Evolutionary conservation across 441 rosid genomes (phyloP), one percentile per base, ranked within the genome.

Genomic region (Lepidium campestre): DNA sequence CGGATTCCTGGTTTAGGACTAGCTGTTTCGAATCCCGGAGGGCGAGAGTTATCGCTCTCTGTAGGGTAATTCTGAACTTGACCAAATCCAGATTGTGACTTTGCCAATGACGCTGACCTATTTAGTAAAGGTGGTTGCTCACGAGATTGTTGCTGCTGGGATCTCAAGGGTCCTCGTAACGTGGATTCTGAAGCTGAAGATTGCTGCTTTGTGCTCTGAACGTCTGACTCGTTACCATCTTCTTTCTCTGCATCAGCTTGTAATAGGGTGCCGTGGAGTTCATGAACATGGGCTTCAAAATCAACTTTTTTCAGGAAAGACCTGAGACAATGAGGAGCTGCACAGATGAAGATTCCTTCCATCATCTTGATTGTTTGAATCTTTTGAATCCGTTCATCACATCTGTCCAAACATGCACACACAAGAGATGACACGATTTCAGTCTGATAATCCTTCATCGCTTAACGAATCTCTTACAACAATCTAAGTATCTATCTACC

Each of bases 331-430:
- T 94, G 97, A 72, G 97, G 93, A 49, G 97, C 99, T 48, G 99
- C 99, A 77, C 97, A 94, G 46, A 94, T 84, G 82, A 85, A 89
- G 73, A 94, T 85, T 41, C 99, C 99, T 75, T 91, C 97, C 97
- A 94, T 87, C 79, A 91, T 80, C 78, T 89, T 89, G 70, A 94
- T 91, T 10, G 97, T 88, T 73, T 91, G 97, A 57, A 94, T 93
- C 84, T 91, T 91, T 75, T 87, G 97, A 50, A 93, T 85, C 27
- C 97, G 90, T 36, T 91, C 97, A 74, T 91, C 97, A 69, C 97
- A 91, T 45, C 97, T 91, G 82, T 35, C 23, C 53, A 55, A 4
- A 50, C 3, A 35, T n/a, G n/a, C 41, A 68, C 12, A 37, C 4
- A 57, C 22, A 55, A 46, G 22, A 12, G 36, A 35, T 7, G 3